phyloP scores from a whole-genome alignment of 441 rosid genomes.

The Codiaeum variegatum region DNA sequence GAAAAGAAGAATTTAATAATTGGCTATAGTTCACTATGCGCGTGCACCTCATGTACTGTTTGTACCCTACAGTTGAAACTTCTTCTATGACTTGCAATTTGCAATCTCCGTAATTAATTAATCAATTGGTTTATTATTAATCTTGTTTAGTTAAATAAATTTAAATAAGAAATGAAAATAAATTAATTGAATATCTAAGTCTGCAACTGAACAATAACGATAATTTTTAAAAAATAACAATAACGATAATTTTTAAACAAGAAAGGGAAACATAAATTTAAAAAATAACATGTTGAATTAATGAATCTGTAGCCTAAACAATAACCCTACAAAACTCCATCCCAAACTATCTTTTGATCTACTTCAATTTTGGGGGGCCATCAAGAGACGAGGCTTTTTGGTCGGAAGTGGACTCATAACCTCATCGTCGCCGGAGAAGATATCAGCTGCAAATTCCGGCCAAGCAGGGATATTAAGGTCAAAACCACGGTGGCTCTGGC shows the following conservation, averaged over 20 bases:
- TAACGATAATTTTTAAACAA: background rate
- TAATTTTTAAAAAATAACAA: background rate
- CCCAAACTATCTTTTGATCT: slow-evolving; percentile 5
- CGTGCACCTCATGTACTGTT: background rate
- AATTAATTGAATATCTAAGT: slow-evolving; percentile 19
- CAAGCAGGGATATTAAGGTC: slow-evolving; percentile 58
- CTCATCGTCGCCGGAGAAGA: slow-evolving; percentile 66
- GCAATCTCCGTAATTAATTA: background rate
- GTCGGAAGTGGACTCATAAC: slow-evolving; percentile 74
- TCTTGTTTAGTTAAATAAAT: background rate
- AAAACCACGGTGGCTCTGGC: slow-evolving; percentile 42
- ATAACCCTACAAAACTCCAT: background rate
- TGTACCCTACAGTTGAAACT: background rate
- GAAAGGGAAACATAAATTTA: background rate
- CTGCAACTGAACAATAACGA: slow-evolving; percentile 11
- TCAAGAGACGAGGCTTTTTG: slow-evolving; percentile 50
- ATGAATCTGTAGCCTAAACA: slow-evolving; percentile 10
- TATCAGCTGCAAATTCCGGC: slow-evolving; percentile 44
- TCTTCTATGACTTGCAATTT: background rate
- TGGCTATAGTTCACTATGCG: background rate
- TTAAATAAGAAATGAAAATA: background rate
- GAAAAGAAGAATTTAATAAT: no score
- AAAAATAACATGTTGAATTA: background rate
- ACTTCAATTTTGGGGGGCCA: slow-evolving; percentile 26
- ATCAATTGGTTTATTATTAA: background rate